Percentiles rank a stretch among this genome's conserved stretches.
Evolutionary conservation across 1,139 yeast genomes (phyloP).

Genomic region (Suhomyces maxii): DNA sequence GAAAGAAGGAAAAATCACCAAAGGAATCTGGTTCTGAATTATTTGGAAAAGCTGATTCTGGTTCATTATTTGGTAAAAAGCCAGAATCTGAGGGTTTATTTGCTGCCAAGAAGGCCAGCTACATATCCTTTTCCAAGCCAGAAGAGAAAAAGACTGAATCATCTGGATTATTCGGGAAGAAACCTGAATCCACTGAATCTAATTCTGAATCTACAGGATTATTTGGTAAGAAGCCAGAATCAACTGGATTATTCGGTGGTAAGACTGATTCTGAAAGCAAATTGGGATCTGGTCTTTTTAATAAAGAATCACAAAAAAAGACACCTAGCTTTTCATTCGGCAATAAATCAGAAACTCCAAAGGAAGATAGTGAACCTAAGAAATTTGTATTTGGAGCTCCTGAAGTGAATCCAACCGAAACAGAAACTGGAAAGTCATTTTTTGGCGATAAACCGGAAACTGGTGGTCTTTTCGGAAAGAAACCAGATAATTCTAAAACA

Average conservation of each 20-base stretch:
- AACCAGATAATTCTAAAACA: background rate
- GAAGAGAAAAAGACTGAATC: background rate
- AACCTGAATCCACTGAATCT: background rate
- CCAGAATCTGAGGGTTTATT: background rate
- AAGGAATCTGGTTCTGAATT: background rate
- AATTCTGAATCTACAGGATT: background rate
- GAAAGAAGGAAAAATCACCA: background rate
- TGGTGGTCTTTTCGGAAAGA: background rate
- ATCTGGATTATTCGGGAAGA: background rate
- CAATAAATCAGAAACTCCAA: background rate
- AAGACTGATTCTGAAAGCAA: too few species aligned
- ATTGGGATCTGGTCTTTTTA: too few species aligned
- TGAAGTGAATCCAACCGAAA: background rate
- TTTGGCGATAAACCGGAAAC: background rate
- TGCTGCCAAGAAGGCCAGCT: background rate
- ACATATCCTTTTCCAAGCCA: background rate
- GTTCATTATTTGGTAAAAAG: background rate
- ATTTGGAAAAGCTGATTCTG: background rate
- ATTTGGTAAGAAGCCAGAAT: too few species aligned
- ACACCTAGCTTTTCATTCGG: constrained; percentile 4
- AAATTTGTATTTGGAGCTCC: background rate
- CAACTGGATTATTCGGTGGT: too few species aligned
- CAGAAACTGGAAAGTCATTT: background rate
- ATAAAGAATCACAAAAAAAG: background rate
- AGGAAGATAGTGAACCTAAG: background rate